A percentile compares a stretch with the other conserved stretches of the same genome.
Evolutionary conservation across 2,329 filamentous ascomycete species (phyloP).

Genomic region (Aspergillus calidoustus): DNA sequence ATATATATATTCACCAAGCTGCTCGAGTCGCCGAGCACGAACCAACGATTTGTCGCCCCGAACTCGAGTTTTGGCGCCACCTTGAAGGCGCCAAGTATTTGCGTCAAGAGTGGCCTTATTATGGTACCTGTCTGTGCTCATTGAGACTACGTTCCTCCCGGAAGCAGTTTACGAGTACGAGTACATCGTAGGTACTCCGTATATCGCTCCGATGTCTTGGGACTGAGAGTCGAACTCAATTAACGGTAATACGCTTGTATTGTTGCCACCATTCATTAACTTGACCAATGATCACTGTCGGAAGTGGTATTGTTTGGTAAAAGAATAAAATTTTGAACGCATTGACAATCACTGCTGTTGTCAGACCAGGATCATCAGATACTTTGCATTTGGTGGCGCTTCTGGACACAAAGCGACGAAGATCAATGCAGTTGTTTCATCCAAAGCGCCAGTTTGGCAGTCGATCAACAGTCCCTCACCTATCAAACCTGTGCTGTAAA

Average conservation of each 20-base stretch:
- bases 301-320: neutral
- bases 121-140: no score
- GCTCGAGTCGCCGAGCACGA: no score
- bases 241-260: neutral
- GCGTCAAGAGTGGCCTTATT: no score
- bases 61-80: no score
- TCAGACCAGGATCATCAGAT: conserved; percentile 2
- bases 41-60: no score
- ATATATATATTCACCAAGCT: no score
- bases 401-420: neutral
- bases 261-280: neutral
- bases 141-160: no score
- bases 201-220: no score
- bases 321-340: neutral
- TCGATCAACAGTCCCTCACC: neutral
- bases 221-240: no score
- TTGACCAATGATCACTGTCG: neutral
- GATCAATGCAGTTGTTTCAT: neutral
- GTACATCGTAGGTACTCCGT: no score
- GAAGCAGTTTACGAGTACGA: no score
- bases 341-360: neutral
- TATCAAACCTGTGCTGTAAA: conserved; percentile 14
- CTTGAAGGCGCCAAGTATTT: no score
- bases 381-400: neutral
- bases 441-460: neutral